A percentile compares a stretch with the other conserved stretches of the same genome.
These are phyloP conservation scores for Neurospora sp. DNA, from an alignment of 495 filamentous ascomycete genomes.

Conservation along the genomic window DNA sequence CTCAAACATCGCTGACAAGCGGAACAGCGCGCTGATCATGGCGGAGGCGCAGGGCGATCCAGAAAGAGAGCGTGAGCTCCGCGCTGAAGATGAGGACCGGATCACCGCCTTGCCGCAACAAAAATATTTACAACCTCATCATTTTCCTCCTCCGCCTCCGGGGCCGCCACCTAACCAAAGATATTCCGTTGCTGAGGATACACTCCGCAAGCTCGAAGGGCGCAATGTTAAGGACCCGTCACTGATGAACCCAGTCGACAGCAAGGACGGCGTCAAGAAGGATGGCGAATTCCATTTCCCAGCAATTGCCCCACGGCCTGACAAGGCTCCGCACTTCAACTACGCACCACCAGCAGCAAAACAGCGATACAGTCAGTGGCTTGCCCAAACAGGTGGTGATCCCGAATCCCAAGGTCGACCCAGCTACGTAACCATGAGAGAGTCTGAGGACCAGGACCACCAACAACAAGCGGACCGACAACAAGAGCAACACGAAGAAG, in stretches of 20 bases:
- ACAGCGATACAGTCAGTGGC: constrained; percentile 24
- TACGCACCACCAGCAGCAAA: constrained; percentile 38
- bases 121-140: constrained; percentile 45
- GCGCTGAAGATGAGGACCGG: constrained; percentile 76
- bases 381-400: constrained; percentile 12
- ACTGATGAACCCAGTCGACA: constrained; percentile 3
- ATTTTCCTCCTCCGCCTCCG: constrained; percentile 31
- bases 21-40: constrained; percentile 68
- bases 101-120: constrained; percentile 67
- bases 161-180: constrained; percentile 29
- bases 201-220: constrained; percentile 35
- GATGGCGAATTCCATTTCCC: constrained; percentile 46
- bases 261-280: constrained; percentile 19
- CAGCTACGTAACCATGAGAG: constrained; percentile 13
- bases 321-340: constrained; percentile 39
- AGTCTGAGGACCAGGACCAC: not conserved
- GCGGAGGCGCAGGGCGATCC: constrained; percentile 72
- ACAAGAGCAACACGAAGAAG: constrained; percentile 1
- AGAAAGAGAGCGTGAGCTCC: constrained; percentile 67
- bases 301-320: constrained; percentile 29
- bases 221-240: constrained; percentile 14
- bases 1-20: constrained; percentile 69
- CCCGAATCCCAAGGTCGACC: constrained; percentile 10
- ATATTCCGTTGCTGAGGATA: constrained; percentile 28
- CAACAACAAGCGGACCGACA: constrained; percentile 3